These are phyloP conservation scores for Ramularia collo-cygni DNA, from an alignment of 2,329 filamentous ascomycete genomes.

Conservation along the genomic window DNA sequence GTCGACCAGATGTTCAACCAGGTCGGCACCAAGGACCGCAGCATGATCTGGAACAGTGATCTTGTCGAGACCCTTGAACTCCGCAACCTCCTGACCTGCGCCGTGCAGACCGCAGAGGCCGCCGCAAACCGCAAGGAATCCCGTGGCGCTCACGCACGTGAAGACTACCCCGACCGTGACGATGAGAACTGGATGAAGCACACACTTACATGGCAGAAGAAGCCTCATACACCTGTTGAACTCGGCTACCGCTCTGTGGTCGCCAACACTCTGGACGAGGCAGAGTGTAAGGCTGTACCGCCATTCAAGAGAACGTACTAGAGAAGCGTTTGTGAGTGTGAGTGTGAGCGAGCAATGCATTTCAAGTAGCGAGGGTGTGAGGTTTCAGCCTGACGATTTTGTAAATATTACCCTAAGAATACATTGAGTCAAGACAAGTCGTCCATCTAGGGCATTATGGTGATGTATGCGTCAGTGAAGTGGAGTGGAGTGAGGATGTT, in stretches of 20 bases:
- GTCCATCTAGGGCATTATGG: no score
- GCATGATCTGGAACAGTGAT: conserved; percentile 99
- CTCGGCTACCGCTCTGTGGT: conserved; percentile 81
- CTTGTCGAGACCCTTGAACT: conserved; percentile 94
- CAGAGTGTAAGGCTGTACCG: conserved; percentile 91
- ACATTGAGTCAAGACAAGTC: no score
- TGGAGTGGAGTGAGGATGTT: no score
- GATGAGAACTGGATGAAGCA: conserved; percentile 99
- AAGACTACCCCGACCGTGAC: conserved; percentile 93
- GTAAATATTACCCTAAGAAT: no score
- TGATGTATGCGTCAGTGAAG: no score
- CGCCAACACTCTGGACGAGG: conserved; percentile 79
- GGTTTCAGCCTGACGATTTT: no score
- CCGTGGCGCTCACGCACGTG: conserved; percentile 90
- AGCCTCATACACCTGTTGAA: conserved; percentile 79
- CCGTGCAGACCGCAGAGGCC: conserved; percentile 82
- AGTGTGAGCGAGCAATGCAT: no score
- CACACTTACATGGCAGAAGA: conserved; percentile 91
- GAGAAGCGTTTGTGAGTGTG: conserved; percentile 16
- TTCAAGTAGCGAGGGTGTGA: no score
- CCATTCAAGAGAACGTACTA: conserved; percentile 95
- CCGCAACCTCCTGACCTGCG: conserved; percentile 92
- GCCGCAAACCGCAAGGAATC: conserved; percentile 96
- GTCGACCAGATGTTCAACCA: conserved; percentile 75
- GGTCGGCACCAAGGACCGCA: conserved; percentile 89